These are phyloP conservation scores for Maudiozyma saulgeensis DNA, from an alignment of 805 yeast genomes.

Conservation along the genomic window DNA sequence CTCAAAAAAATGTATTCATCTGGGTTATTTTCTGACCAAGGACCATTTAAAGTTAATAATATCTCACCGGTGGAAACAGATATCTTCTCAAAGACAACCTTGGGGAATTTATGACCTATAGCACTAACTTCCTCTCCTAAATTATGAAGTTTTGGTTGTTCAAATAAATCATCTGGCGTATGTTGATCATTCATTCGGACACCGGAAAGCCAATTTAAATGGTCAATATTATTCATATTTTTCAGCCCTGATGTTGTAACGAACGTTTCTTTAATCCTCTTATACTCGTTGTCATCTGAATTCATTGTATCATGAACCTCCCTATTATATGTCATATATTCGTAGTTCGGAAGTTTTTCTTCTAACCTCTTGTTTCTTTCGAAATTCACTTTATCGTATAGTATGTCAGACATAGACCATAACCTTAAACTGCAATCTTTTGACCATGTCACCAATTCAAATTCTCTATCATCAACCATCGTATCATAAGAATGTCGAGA, in stretches of 20 bases:
- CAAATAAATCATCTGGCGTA: constrained; percentile 31
- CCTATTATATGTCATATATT: constrained; percentile 39
- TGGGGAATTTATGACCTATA: constrained; percentile 84
- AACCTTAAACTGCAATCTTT: constrained; percentile 75
- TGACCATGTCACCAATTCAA: constrained; percentile 90
- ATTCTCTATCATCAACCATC: constrained; percentile 61
- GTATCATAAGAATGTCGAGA: constrained; percentile 41
- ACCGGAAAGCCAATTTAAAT: constrained; percentile 88
- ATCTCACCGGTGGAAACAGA: constrained; percentile 79
- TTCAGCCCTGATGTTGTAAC: constrained; percentile 33
- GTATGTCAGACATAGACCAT: constrained; percentile 57
- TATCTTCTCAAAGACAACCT: constrained; percentile 74
- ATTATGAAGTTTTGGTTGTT: constrained; percentile 41
- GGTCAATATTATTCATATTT: constrained; percentile 41
- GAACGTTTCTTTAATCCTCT: constrained; percentile 32
- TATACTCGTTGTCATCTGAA: constrained; percentile 10
- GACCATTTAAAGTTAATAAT: constrained; percentile 71
- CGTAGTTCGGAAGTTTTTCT: constrained; percentile 34
- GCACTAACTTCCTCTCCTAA: constrained; percentile 86
- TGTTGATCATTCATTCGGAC: constrained; percentile 50
- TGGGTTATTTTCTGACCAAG: constrained; percentile 43
- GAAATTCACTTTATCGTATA: constrained; percentile 40
- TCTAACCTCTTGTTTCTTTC: constrained; percentile 31
- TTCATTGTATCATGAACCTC: constrained; percentile 36
- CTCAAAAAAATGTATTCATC: constrained; percentile 52